Percentiles rank a stretch among this genome's conserved stretches.
Conservation (phyloP, 768 basidiomycete genomes). For the Clavaria fumosa region DNA sequence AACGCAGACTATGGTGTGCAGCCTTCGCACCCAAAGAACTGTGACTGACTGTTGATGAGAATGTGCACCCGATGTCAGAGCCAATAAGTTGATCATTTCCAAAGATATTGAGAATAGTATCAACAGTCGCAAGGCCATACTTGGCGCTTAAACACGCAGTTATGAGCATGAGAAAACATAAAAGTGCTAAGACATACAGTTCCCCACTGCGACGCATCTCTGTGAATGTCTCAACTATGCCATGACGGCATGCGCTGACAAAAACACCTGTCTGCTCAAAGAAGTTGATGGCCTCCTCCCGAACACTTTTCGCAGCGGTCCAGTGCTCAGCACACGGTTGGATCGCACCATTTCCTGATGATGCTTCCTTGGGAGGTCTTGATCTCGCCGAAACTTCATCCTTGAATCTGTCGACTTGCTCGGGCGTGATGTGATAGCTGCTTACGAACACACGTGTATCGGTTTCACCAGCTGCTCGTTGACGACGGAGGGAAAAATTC, state of each 20-base stretch:
- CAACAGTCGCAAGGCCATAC: slow-evolving; percentile 15
- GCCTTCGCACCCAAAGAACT: slow-evolving; percentile 9
- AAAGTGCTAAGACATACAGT: slow-evolving; percentile 16
- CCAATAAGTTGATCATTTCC: background rate
- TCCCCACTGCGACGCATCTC: slow-evolving; percentile 24
- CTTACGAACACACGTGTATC: slow-evolving; percentile 10
- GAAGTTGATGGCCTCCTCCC: slow-evolving; percentile 16
- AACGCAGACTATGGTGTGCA: background rate
- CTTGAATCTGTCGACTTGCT: slow-evolving; percentile 17
- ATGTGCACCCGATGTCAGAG: slow-evolving; percentile 15
- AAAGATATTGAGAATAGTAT: slow-evolving; percentile 12
- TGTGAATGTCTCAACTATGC: slow-evolving; percentile 15
- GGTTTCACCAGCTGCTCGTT: slow-evolving; percentile 11
- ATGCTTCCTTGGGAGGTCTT: background rate
- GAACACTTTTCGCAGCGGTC: slow-evolving; percentile 17
- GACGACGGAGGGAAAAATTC: slow-evolving; percentile 19
- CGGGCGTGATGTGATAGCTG: slow-evolving; percentile 14
- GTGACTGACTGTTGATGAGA: slow-evolving; percentile 6
- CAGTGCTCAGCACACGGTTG: slow-evolving; percentile 17
- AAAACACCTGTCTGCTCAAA: slow-evolving; percentile 26
- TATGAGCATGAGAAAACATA: background rate
- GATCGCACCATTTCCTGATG: background rate
- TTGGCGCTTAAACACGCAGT: slow-evolving; percentile 16
- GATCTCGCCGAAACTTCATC: slow-evolving; percentile 14
- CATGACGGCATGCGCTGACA: slow-evolving; percentile 20